Evolutionary conservation across 257 asterid genomes (phyloP).

Genomic region (Rhazya stricta): DNA sequence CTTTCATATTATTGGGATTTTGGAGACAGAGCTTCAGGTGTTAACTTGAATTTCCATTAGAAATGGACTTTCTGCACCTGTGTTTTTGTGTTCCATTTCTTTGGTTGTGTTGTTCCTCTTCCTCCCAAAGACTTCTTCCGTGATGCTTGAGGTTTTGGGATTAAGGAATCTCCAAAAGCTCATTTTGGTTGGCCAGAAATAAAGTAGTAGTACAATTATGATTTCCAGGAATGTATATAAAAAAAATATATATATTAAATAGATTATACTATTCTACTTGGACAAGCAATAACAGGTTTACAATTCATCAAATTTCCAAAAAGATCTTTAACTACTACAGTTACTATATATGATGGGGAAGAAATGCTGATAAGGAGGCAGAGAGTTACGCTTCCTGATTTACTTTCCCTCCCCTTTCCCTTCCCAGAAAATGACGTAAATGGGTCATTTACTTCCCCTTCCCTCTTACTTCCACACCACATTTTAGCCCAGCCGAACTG

Average conservation of each 20-base stretch:
- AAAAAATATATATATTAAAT: too few species aligned
- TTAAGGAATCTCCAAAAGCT: neutral
- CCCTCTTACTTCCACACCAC: too few species aligned
- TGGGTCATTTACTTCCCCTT: too few species aligned
- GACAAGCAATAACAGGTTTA: neutral
- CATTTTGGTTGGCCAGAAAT: neutral
- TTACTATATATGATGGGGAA: too few species aligned
- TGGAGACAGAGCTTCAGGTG: neutral
- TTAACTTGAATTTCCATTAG: neutral
- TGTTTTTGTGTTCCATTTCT: neutral
- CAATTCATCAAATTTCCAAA: neutral
- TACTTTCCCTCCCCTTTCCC: too few species aligned
- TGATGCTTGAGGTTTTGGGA: neutral
- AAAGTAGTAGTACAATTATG: neutral
- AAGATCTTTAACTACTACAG: neutral
- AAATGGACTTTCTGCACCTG: neutral
- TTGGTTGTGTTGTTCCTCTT: neutral
- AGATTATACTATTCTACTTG: neutral
- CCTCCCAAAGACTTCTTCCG: neutral
- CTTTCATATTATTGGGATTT: too few species aligned
- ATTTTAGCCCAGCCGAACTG: too few species aligned
- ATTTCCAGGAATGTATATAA: neutral
- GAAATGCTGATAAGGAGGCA: too few species aligned
- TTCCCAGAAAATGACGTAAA: too few species aligned
- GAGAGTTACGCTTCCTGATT: too few species aligned